Percentiles rank a stretch among this genome's conserved stretches.
These are phyloP conservation scores for Phytophthora brassicae DNA, from an alignment of 352 stramenopile genomes.

Conservation along the genomic window DNA sequence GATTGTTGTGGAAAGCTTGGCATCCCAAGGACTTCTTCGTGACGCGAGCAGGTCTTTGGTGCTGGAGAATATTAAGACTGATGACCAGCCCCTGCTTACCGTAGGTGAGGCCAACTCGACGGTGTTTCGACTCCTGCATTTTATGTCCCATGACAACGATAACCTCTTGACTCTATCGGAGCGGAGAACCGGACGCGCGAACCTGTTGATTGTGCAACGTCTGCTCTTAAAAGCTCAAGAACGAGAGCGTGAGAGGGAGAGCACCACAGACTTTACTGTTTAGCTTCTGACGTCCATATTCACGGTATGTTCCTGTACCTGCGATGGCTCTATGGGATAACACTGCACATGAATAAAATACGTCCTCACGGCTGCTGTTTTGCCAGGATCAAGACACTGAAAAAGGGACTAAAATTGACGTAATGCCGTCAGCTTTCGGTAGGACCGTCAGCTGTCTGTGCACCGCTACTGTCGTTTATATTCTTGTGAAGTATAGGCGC, in stretches of 20 bases:
- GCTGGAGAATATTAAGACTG: conserved; percentile 30
- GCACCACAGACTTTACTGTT: conserved; percentile 44
- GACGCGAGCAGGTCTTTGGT: conserved; percentile 36
- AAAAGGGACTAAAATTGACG: conserved; percentile 16
- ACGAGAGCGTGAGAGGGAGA: conserved; percentile 39
- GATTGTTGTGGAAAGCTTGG: conserved; percentile 64
- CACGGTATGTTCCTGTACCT: not conserved
- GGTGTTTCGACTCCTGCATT: conserved; percentile 50
- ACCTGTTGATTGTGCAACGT: conserved; percentile 52
- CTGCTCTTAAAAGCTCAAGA: conserved; percentile 52
- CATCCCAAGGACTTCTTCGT: conserved; percentile 51
- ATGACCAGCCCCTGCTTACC: conserved; percentile 37
- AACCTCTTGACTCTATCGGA: conserved; percentile 38
- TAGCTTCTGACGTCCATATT: conserved; percentile 16
- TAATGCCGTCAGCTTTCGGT: conserved; percentile 19
- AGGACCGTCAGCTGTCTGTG: conserved; percentile 19
- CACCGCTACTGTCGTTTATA: conserved; percentile 26
- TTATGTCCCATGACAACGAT: conserved; percentile 42
- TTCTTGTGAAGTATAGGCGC: conserved; percentile 68
- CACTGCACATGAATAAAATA: conserved; percentile 33
- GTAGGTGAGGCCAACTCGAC: conserved; percentile 39
- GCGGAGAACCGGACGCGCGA: conserved; percentile 43
- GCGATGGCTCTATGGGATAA: conserved; percentile 9
- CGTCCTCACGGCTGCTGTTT: conserved; percentile 1
- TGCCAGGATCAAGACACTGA: conserved; percentile 8